Conservation (phyloP, 495 filamentous ascomycete species). For the Tuber magnatum region DNA sequence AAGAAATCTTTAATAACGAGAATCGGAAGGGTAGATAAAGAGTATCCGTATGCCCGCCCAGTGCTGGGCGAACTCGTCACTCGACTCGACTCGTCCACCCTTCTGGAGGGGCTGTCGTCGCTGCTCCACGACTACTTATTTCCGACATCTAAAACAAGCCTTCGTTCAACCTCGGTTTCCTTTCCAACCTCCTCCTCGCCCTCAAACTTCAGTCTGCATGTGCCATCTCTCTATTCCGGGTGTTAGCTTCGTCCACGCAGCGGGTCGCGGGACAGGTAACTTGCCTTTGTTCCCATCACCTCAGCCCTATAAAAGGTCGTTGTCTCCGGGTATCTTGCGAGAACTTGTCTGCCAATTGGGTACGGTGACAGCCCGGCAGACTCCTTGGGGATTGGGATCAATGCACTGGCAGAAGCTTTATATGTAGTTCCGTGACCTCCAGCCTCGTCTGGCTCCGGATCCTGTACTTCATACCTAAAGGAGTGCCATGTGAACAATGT, state of each 20-base stretch:
- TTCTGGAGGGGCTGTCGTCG: slow-evolving; percentile 18
- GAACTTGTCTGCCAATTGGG: slow-evolving; percentile 67
- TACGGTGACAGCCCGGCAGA: slow-evolving; percentile 58
- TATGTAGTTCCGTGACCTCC: slow-evolving; percentile 65
- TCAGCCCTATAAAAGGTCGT: slow-evolving; percentile 97
- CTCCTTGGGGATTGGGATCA: slow-evolving; percentile 73
- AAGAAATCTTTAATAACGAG: slow-evolving; percentile 19
- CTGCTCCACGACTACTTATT: slow-evolving; percentile 42
- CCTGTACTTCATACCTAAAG: slow-evolving; percentile 80
- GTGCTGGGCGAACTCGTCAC: not conserved
- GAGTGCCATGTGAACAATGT: slow-evolving; percentile 10
- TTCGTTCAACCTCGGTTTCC: slow-evolving; percentile 65
- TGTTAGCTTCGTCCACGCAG: slow-evolving; percentile 6
- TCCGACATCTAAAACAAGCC: slow-evolving; percentile 73
- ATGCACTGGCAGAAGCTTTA: slow-evolving; percentile 65
- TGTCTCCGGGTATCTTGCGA: slow-evolving; percentile 81
- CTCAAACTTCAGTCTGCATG: slow-evolving; percentile 68
- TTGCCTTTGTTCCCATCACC: slow-evolving; percentile 63
- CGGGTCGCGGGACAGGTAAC: slow-evolving; percentile 4
- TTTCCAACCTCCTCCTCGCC: slow-evolving; percentile 78
- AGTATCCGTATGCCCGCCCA: not conserved
- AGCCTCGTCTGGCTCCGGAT: slow-evolving; percentile 79
- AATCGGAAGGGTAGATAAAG: not conserved
- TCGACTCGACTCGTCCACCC: not conserved
- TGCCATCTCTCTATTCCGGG: slow-evolving; percentile 46